Evolutionary conservation across 371 early-diverging fungal species (phyloP), one percentile per base, ranked within the genome.

Genomic region (Mortierella sp.): DNA sequence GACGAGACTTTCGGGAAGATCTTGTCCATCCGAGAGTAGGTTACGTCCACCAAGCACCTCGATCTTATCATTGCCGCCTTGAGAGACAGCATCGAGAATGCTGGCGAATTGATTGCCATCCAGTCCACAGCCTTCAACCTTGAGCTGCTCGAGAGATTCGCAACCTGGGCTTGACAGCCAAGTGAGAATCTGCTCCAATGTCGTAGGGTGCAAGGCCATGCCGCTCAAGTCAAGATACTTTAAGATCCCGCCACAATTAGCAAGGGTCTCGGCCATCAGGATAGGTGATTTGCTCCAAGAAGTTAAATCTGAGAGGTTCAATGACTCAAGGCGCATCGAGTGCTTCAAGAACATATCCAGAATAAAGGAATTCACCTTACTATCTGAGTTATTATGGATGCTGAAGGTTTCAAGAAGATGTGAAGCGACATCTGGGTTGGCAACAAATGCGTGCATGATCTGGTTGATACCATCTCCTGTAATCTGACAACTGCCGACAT

Each of bases 401-500:
- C 64, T 61, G 32, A 79, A 74, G 0, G 15, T 53, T 62, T 79
- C 80, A 17, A 79, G 68, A 1, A 74, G 64, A 47, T 79, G 80
- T 10, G 80, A 73, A 40, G 80, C 80, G 32, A 79, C 80, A n/a
- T 79, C 80, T 0, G 80, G 74, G 45, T 79, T 79, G 68, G 80
- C 80, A 34, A 79, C 80, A 60, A 79, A 79, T 13, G 80, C 80
- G 26, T 79, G 80, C 80, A 79, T 79, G 65, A 79, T 67, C 57
- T 79, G 80, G 22, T 79, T 79, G 68, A 79, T 79, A 19, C 80
- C 80, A 35, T 79, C 80, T n/a, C 80, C 80, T 15, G 80, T 79
- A 56, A 79, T 73, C 47, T 74, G 70, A 23, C 80, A 79, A 60
- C 64, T 61, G 34, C 80, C 80, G 1, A 79, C 75, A 53, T 79